Evolutionary conservation across 2,329 filamentous ascomycete species (phyloP), one percentile per base, ranked within the genome.

Genomic region (Hymenoscyphus scutula): DNA sequence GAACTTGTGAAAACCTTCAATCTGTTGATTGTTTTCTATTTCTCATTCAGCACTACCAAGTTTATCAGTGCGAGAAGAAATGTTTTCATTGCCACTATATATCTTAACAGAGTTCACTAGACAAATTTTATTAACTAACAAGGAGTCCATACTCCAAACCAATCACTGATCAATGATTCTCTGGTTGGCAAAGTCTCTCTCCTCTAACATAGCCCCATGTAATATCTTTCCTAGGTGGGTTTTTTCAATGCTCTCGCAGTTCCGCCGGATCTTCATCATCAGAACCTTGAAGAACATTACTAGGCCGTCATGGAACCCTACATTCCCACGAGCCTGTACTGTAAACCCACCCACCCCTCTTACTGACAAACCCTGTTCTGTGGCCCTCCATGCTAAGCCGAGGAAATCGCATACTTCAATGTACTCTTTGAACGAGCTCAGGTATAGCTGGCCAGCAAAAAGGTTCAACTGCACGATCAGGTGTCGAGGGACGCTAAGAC

Each of bases 371-470:
- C 55, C 53, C 51, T 60, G 55, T 10, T 62, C 23, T 1, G 65
- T 37, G 1, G 62, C 65, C 0, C 63, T 45, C 23, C 72, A 77
- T 0, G 76, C 71, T 0, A 89, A 68, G 0, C 84, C 81, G 0
- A 89, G 74, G 55, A 79, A 80, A 1, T 76, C 71, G 64, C 84
- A 87, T 0, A 81, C 69, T 1, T 76, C 71, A 0, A 71, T 64
- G 65, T 90, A 91, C 59, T 89, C 81, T 0, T 74, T 61, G 54
- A 79, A 83, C 0, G 77, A 79, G 0, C 71, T 73, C 10, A 90
- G 76, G 67, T 90, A 91, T 0, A 90, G 77, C 61, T 89, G 85
- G 0, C 88, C 89, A 0, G 89, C 77, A 61, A 91, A 90, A 0
- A 91, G 74, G 53, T 88, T 87, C 0, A 91, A 78, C 62, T 84